Percentiles rank a stretch among this genome's conserved stretches.
Evolutionary conservation across 2,329 filamentous ascomycete species (phyloP).

Genomic region (Sporothrix brasiliensis): DNA sequence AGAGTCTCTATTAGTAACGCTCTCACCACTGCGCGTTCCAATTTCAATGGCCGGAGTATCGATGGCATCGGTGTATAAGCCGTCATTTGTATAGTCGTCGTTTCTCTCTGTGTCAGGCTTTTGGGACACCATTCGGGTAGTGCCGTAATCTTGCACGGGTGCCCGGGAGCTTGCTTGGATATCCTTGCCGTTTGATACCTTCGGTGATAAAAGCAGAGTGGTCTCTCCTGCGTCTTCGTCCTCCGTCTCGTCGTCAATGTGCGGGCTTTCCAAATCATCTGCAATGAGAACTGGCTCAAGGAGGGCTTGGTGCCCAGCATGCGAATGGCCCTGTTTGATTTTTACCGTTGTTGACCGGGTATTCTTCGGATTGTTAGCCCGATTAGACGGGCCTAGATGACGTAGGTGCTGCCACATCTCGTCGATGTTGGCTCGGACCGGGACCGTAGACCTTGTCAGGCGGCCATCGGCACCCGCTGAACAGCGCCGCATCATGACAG

Average conservation of each 20-base stretch:
- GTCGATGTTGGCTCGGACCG: slow-evolving; percentile 62
- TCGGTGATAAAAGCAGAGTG: slow-evolving; percentile 50
- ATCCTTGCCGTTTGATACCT: slow-evolving; percentile 35
- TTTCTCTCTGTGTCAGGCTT: neutral
- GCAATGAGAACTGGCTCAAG: neutral
- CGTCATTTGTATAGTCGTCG: neutral
- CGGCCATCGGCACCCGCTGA: slow-evolving; percentile 60
- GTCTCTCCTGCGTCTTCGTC: slow-evolving; percentile 45
- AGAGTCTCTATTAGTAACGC: slow-evolving; percentile 9
- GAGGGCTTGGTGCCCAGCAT: slow-evolving; percentile 20
- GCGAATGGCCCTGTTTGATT: slow-evolving; percentile 53
- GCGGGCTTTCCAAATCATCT: neutral
- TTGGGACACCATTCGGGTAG: neutral
- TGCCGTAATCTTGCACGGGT: neutral
- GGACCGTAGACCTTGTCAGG: slow-evolving; percentile 51
- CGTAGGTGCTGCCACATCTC: slow-evolving; percentile 67
- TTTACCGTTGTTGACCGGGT: slow-evolving; percentile 67
- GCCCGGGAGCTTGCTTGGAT: neutral
- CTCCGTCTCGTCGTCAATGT: slow-evolving; percentile 26
- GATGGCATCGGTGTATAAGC: neutral
- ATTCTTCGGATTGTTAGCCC: slow-evolving; percentile 64
- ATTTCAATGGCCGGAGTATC: neutral
- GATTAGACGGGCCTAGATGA: slow-evolving; percentile 68
- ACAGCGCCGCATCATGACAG: slow-evolving; percentile 62
- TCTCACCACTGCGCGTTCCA: neutral